Evolutionary conservation across 2,329 filamentous ascomycete genomes (phyloP), one percentile per base, ranked within the genome.

Genomic region (Sporothrix sp.): DNA sequence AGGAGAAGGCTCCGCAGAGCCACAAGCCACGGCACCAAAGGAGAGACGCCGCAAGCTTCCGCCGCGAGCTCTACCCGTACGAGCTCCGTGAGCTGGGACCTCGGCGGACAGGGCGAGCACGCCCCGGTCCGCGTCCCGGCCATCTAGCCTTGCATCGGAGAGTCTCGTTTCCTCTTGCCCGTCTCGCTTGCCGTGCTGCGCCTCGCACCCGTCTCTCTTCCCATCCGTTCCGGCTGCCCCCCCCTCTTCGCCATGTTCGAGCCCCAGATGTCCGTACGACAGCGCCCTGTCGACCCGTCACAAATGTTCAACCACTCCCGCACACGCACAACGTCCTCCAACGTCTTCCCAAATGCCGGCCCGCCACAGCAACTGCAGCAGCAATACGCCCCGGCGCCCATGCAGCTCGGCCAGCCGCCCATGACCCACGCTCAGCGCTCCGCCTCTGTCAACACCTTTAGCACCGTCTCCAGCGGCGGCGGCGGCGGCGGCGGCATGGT

Each of bases 391-490:
- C 59, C 62, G 38, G 58, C 63, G 11, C 56, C 52, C 7, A 59
- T 59, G 53, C 59, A 61, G 46, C 61, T 58, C 59, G 63, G 59
- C 60, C 62, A 66, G 40, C 61, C 62, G 21, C 66, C 62, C 8
- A 54, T 54, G 13, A 64, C 63, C 51, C 70, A 76, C 58, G 70
- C 67, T 48, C 74, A 77, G 55, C 74, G 77, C 58, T 74, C 82
- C 64, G 70, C 87, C 66, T 68, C 84, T 66, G 68, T 88, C 66
- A 72, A 86, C 70, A 80, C 76, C 20, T 79, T 81, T 62, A 84
- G 80, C 62, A 89, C 85, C 51, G 76, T 82, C 45, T 82, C 76
- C 16, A 80, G 76, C 59, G 69, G 63, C 52, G 70, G 49, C 32
- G 43, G 43, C 21, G 32, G 33, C 32, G 28, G 23, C 38, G 14